Evolutionary conservation across 1,284 basidiomycete genomes (phyloP).

Genomic region (Moesziomyces sp.): DNA sequence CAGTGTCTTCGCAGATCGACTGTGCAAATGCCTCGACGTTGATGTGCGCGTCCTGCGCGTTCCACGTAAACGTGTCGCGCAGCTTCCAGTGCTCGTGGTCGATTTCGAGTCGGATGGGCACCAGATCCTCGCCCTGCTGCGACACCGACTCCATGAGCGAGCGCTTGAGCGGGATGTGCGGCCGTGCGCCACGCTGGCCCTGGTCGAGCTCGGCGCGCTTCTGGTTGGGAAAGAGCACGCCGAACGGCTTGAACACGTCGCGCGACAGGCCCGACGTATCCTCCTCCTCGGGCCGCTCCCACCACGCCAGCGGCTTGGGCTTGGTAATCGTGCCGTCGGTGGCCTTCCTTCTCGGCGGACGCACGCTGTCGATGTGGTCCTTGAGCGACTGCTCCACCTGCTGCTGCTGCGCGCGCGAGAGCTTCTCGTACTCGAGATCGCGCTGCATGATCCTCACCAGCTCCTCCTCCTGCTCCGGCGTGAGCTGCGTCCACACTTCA

Average conservation of each 20-base stretch:
- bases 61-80: slow-evolving; percentile 97
- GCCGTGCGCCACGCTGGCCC: slow-evolving; percentile 53
- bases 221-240: slow-evolving; percentile 57
- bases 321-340: slow-evolving; percentile 39
- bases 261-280: slow-evolving; percentile 28
- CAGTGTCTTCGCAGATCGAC: slow-evolving; percentile 90
- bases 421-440: slow-evolving; percentile 71
- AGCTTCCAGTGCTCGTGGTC: slow-evolving; percentile 89
- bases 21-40: slow-evolving; percentile 90
- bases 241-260: slow-evolving; percentile 46
- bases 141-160: slow-evolving; percentile 73
- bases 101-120: slow-evolving; percentile 93
- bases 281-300: slow-evolving; percentile 56
- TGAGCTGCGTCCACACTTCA: slow-evolving; percentile 69
- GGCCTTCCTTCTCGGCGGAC: slow-evolving; percentile 37
- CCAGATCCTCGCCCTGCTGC: slow-evolving; percentile 79
- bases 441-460: slow-evolving; percentile 73
- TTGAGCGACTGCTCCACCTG: slow-evolving; percentile 51
- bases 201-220: slow-evolving; percentile 73
- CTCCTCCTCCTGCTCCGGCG: slow-evolving; percentile 70
- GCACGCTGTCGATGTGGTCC: slow-evolving; percentile 43
- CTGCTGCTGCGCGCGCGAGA: slow-evolving; percentile 60
- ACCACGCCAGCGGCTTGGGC: slow-evolving; percentile 58
- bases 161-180: slow-evolving; percentile 45
- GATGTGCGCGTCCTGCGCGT: slow-evolving; percentile 85